These are phyloP conservation scores for Monosporozyma aerobia DNA, from an alignment of 805 yeast genomes.

Conservation along the genomic window DNA sequence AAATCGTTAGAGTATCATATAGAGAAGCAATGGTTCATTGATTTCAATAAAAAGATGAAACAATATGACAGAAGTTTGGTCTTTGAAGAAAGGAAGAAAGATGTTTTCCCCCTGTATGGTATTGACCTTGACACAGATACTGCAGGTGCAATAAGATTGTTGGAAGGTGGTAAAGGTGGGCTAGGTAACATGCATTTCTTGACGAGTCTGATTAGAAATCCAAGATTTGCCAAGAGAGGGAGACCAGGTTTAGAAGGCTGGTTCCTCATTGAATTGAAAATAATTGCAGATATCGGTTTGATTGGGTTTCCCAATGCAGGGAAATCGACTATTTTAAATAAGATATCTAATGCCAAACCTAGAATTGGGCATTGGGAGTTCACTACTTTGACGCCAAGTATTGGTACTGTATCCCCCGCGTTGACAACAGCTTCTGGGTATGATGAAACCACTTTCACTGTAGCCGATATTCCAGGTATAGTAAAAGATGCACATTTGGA, in stretches of 20 bases:
- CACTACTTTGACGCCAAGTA: conserved; percentile 84
- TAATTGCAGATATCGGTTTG: conserved; percentile 86
- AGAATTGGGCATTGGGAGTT: conserved; percentile 95
- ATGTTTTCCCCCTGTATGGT: conserved; percentile 74
- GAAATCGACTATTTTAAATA: conserved; percentile 77
- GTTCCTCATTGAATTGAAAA: conserved; percentile 74
- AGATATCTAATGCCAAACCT: conserved; percentile 84
- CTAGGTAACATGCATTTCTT: conserved; percentile 94
- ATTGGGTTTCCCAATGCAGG: conserved; percentile 98
- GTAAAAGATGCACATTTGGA: conserved; percentile 79
- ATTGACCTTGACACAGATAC: conserved; percentile 58
- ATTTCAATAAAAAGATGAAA: conserved; percentile 53
- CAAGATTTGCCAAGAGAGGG: conserved; percentile 79
- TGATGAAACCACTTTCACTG: conserved; percentile 64
- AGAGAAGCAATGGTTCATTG: conserved; percentile 55
- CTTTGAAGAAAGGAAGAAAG: conserved; percentile 49
- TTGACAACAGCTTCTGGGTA: conserved; percentile 37
- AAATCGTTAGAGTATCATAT: conserved; percentile 62
- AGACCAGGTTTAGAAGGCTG: conserved; percentile 55
- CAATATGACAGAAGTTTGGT: conserved; percentile 53
- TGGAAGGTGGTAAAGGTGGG: conserved; percentile 89
- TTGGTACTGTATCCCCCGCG: conserved; percentile 59
- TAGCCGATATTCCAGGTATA: conserved; percentile 96
- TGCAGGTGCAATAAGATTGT: conserved; percentile 54
- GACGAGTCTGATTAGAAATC: conserved; percentile 76